Evolutionary conservation across 1,284 basidiomycete genomes (phyloP).

Genomic region (Papiliotrema nemorosa): DNA sequence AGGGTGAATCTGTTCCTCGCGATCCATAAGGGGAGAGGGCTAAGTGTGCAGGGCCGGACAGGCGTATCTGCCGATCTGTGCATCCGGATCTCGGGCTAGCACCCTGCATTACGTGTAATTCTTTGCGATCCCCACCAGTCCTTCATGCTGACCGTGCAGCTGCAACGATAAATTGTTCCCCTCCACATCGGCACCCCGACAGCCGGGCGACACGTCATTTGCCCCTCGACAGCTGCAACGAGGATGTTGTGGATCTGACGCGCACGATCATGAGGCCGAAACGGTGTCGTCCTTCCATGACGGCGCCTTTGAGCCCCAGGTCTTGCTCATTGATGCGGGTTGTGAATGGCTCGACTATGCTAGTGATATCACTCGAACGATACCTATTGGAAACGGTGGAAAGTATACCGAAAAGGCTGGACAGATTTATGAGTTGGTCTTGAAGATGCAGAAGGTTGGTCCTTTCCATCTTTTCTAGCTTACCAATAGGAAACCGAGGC

Average conservation of each 20-base stretch:
- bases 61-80: slow-evolving; percentile 86
- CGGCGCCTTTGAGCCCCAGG: slow-evolving; percentile 59
- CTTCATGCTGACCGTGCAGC: slow-evolving; percentile 16
- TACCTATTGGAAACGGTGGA: slow-evolving; percentile 73
- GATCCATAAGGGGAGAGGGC: neutral
- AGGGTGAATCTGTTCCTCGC: slow-evolving; percentile 56
- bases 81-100: slow-evolving; percentile 73
- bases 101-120: slow-evolving; percentile 85
- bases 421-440: slow-evolving; percentile 76
- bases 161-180: slow-evolving; percentile 50
- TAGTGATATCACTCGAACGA: slow-evolving; percentile 47
- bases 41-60: slow-evolving; percentile 52
- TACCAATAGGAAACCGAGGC: slow-evolving; percentile 61
- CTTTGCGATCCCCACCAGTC: slow-evolving; percentile 52
- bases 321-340: slow-evolving; percentile 85
- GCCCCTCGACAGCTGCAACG: slow-evolving; percentile 28
- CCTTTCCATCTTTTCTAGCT: neutral
- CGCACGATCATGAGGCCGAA: slow-evolving; percentile 28
- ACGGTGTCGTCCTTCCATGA: slow-evolving; percentile 19
- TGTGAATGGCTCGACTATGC: slow-evolving; percentile 71
- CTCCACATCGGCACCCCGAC: slow-evolving; percentile 27
- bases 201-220: slow-evolving; percentile 36
- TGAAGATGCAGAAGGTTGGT: slow-evolving; percentile 76
- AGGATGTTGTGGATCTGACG: slow-evolving; percentile 43
- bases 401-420: slow-evolving; percentile 74